Evolutionary conservation across 225 moss, liverwort and hornwort species (phyloP).

Genomic region (Takakia lepidozioides): DNA sequence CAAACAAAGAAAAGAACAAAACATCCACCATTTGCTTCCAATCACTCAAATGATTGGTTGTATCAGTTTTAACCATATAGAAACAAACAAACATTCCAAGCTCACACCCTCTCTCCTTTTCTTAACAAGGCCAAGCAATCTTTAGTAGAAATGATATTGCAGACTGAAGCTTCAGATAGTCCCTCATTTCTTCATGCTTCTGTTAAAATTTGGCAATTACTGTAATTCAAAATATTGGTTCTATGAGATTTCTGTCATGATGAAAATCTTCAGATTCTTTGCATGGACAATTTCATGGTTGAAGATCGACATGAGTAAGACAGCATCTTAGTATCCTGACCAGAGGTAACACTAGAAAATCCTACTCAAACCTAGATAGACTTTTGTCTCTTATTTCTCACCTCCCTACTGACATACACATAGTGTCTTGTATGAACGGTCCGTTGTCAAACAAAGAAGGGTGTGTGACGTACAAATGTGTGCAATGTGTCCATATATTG

Average conservation of each 20-base stretch:
- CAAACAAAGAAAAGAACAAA: neutral
- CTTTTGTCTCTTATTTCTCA: neutral
- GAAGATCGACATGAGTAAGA: neutral
- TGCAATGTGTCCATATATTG: constrained; percentile 37
- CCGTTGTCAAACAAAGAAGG: neutral
- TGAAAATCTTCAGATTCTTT: no score
- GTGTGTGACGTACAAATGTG: constrained; percentile 32
- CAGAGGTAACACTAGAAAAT: no score
- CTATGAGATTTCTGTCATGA: no score
- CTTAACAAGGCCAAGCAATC: no score
- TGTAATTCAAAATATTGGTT: no score
- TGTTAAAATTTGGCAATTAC: no score
- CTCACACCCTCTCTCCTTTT: no score
- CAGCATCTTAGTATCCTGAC: no score
- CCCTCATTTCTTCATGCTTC: no score
- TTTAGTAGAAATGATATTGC: no score
- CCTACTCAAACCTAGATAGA: no score
- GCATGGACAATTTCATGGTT: neutral
- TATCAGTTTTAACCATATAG: neutral
- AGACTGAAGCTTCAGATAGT: no score
- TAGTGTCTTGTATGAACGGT: neutral
- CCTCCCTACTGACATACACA: neutral
- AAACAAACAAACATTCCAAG: neutral
- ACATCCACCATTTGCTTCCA: neutral
- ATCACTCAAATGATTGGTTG: neutral